These are phyloP conservation scores for Bipolaris sorokiniana DNA, from an alignment of 2,329 filamentous ascomycete genomes.

Conservation along the genomic window DNA sequence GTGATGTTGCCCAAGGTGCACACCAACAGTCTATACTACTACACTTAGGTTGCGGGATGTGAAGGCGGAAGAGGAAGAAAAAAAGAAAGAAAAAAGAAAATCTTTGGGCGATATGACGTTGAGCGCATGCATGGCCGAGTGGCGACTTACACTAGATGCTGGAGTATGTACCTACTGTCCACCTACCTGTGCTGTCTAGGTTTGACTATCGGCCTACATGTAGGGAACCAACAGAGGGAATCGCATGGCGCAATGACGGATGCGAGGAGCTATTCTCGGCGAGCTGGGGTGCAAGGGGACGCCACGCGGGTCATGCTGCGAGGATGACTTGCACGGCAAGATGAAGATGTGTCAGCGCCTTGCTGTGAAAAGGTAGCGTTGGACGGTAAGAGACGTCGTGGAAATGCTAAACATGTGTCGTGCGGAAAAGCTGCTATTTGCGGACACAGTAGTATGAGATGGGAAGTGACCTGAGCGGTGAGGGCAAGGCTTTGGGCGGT, in stretches of 20 bases:
- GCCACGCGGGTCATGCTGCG: constrained; percentile 2
- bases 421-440: constrained; percentile 11
- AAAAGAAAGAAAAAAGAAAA: not conserved
- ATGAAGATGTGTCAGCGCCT: constrained; percentile 4
- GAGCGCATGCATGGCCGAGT: not conserved
- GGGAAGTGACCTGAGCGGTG: constrained; percentile 5
- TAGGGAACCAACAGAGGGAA: constrained; percentile 13
- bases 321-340: not conserved
- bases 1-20: too few relatives aligned
- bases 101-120: constrained; percentile 5
- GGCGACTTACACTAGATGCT: constrained; percentile 1
- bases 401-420: not conserved
- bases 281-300: constrained; percentile 13
- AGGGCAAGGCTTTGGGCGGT: constrained; percentile 5
- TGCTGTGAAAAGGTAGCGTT: constrained; percentile 1
- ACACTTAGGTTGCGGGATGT: too few relatives aligned
- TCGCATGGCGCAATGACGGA: constrained; percentile 9
- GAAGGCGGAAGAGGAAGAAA: not conserved
- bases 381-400: not conserved
- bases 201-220: constrained; percentile 5
- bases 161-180: too few relatives aligned
- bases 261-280: constrained; percentile 21
- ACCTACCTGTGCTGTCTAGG: not conserved
- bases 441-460: not conserved
- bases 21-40: too few relatives aligned